These are phyloP conservation scores for Debaryomyces hansenii DNA, from an alignment of 805 yeast species.

Conservation along the genomic window DNA sequence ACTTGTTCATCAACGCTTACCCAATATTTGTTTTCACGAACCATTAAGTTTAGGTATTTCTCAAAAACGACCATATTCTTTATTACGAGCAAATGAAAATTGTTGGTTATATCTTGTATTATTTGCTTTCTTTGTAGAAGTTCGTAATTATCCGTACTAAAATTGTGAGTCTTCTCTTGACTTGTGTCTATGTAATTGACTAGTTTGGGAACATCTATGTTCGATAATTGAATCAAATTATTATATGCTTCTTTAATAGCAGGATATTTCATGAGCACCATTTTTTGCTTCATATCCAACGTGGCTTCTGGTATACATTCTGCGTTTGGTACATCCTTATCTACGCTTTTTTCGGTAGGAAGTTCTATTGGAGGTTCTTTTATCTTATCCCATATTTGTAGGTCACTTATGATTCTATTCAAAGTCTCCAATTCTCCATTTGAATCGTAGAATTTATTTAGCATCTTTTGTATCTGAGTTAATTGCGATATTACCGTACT, in stretches of 20 bases:
- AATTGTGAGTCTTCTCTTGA: slow-evolving; percentile 18
- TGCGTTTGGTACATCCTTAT: not conserved
- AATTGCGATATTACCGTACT: slow-evolving; percentile 14
- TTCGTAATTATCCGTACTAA: slow-evolving; percentile 8
- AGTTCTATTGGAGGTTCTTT: not conserved
- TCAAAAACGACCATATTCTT: slow-evolving; percentile 32
- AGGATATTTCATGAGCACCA: slow-evolving; percentile 21
- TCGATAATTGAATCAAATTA: slow-evolving; percentile 20
- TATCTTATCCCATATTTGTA: slow-evolving; percentile 16
- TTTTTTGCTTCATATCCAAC: slow-evolving; percentile 15
- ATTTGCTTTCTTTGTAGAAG: slow-evolving; percentile 7
- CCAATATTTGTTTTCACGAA: slow-evolving; percentile 29
- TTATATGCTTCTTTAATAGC: slow-evolving; percentile 19
- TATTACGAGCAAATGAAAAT: slow-evolving; percentile 21
- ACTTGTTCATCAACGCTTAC: slow-evolving; percentile 17
- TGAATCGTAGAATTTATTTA: slow-evolving; percentile 13
- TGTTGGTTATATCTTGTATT: slow-evolving; percentile 14
- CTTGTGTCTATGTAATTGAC: slow-evolving; percentile 16
- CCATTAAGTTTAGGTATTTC: slow-evolving; percentile 19
- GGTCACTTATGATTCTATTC: slow-evolving; percentile 16
- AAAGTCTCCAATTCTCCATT: slow-evolving; percentile 19
- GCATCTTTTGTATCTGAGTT: slow-evolving; percentile 8
- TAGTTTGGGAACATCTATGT: slow-evolving; percentile 19
- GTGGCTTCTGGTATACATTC: not conserved
- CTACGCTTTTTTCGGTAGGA: not conserved